Conservation (phyloP, 2,329 filamentous ascomycete genomes). For the Xylaria sp. region DNA sequence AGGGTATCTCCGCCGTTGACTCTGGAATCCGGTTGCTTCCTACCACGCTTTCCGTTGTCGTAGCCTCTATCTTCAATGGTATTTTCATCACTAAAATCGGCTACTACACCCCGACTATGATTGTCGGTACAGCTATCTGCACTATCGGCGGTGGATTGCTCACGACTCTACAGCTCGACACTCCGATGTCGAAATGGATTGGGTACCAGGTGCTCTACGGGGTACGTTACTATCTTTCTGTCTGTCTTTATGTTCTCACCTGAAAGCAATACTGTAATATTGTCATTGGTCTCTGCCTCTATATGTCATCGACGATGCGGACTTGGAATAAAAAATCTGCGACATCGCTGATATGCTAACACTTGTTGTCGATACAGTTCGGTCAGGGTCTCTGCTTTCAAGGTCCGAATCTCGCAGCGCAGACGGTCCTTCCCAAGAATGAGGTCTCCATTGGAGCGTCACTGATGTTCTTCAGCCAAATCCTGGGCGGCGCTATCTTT, state of each 20-base stretch:
- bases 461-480: constrained; percentile 59
- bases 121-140: constrained; percentile 53
- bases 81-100: constrained; percentile 53
- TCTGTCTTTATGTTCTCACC: background rate
- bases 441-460: constrained; percentile 58
- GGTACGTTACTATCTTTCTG: constrained; percentile 19
- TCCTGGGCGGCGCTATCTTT: constrained; percentile 60
- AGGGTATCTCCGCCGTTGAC: constrained; percentile 54
- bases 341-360: constrained; percentile 18
- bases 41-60: constrained; percentile 55
- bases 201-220: constrained; percentile 57
- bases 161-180: constrained; percentile 54
- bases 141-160: constrained; percentile 57
- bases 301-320: background rate
- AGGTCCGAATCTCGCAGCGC: constrained; percentile 59
- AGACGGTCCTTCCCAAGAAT: constrained; percentile 56
- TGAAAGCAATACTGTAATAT: background rate
- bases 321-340: background rate
- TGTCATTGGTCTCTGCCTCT: background rate
- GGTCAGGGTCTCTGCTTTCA: constrained; percentile 58
- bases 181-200: constrained; percentile 49
- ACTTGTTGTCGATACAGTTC: constrained; percentile 47
- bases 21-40: constrained; percentile 58
- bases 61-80: constrained; percentile 56
- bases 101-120: constrained; percentile 59